Evolutionary conservation across 129 eudicot genomes (phyloP).

Genomic region (Flaveria trinervia): DNA sequence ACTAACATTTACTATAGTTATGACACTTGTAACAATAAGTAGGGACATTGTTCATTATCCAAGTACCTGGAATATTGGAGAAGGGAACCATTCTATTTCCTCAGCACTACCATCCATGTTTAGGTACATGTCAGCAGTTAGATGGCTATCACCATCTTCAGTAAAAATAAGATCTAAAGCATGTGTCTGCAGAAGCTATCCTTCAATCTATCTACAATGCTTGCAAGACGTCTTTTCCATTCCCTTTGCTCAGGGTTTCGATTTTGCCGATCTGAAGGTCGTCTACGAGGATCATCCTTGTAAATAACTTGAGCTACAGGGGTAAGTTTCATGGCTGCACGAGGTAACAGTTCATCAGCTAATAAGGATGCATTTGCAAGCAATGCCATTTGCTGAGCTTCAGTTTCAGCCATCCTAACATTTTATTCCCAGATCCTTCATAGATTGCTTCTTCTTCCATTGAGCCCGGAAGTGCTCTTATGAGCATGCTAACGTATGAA

Average conservation of each 20-base stretch:
- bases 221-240: constrained; percentile 88
- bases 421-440: constrained; percentile 75
- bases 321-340: constrained; percentile 91
- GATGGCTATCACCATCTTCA: constrained; percentile 93
- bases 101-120: constrained; percentile 83
- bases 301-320: constrained; percentile 51
- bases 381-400: constrained; percentile 93
- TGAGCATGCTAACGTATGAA: constrained; percentile 75
- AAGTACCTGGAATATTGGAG: constrained; percentile 89
- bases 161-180: constrained; percentile 94
- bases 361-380: constrained; percentile 93
- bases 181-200: constrained; percentile 95
- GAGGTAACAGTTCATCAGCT: constrained; percentile 92
- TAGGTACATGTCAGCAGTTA: constrained; percentile 84
- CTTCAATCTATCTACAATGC: constrained; percentile 85
- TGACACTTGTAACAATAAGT: constrained; percentile 4
- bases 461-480: constrained; percentile 90
- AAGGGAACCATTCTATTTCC: constrained; percentile 94
- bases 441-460: constrained; percentile 83
- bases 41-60: background rate
- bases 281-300: constrained; percentile 75
- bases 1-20: background rate
- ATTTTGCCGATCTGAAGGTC: constrained; percentile 69
- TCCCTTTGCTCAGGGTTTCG: constrained; percentile 95
- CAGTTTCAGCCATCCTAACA: constrained; percentile 92